Evolutionary conservation across 352 stramenopile species (phyloP).

Genomic region (Globisporangium yorkense): DNA sequence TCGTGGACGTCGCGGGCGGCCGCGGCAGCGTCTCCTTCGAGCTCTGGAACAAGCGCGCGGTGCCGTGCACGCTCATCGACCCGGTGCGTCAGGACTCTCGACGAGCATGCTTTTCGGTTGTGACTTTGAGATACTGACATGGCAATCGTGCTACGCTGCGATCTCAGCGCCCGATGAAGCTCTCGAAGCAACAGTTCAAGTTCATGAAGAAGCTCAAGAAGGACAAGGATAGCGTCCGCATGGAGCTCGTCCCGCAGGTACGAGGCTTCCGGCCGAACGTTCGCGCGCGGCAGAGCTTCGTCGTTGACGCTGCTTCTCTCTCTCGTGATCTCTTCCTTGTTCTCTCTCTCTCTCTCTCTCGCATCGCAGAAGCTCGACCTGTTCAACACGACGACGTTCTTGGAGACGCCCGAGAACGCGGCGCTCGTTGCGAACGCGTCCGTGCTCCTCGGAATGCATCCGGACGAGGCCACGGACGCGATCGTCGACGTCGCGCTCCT

Average conservation of each 20-base stretch:
- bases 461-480: slow-evolving; percentile 92
- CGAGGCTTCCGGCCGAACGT: background rate
- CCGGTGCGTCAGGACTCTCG: slow-evolving; percentile 31
- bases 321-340: background rate
- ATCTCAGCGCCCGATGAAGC: slow-evolving; percentile 59
- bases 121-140: background rate
- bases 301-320: background rate
- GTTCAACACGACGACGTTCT: slow-evolving; percentile 59
- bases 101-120: no score
- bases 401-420: slow-evolving; percentile 36
- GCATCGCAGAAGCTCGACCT: slow-evolving; percentile 27
- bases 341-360: background rate
- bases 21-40: slow-evolving; percentile 79
- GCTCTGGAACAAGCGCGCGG: slow-evolving; percentile 74
- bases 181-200: slow-evolving; percentile 66
- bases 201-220: slow-evolving; percentile 60
- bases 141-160: slow-evolving; percentile 3
- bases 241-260: slow-evolving; percentile 54
- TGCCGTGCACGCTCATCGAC: slow-evolving; percentile 75
- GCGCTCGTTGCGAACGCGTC: slow-evolving; percentile 67
- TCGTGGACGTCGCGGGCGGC: slow-evolving; percentile 81
- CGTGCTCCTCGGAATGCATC: slow-evolving; percentile 91
- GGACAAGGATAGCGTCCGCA: slow-evolving; percentile 17
- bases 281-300: background rate
- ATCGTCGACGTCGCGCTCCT: slow-evolving; percentile 91